Conservation (phyloP, 495 filamentous ascomycete genomes). For the Amniculicola lignicola region DNA sequence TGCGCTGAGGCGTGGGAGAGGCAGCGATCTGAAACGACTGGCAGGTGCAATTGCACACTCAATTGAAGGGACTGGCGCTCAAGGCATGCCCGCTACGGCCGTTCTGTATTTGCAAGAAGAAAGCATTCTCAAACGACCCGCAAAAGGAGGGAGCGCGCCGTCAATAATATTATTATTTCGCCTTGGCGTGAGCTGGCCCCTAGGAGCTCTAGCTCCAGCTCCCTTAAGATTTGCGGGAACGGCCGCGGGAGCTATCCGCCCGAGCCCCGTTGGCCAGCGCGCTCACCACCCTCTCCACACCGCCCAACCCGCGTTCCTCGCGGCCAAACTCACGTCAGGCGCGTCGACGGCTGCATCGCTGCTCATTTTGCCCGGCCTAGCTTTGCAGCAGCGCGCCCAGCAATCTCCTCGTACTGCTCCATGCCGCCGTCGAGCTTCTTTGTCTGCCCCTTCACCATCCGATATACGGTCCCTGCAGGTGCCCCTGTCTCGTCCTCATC, state of each 20-base stretch:
- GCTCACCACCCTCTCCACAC: background rate
- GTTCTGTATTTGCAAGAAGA: conserved; percentile 14
- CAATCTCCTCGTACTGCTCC: conserved; percentile 40
- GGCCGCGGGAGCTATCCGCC: background rate
- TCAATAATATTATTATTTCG: conserved; percentile 16
- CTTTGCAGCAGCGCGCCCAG: conserved; percentile 28
- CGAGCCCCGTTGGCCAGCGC: background rate
- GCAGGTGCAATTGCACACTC: conserved; percentile 4
- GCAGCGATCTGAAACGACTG: conserved; percentile 10
- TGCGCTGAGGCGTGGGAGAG: background rate
- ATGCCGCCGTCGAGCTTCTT: conserved; percentile 39
- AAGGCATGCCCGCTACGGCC: conserved; percentile 27
- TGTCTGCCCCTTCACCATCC: conserved; percentile 36
- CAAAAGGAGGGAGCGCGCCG: conserved; percentile 3
- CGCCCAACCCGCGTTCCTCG: too few species aligned
- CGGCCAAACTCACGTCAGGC: too few species aligned
- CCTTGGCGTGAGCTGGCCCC: conserved; percentile 13
- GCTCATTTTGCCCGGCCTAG: too few species aligned
- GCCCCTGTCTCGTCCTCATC: conserved; percentile 45
- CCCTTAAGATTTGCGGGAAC: background rate
- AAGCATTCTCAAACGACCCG: background rate
- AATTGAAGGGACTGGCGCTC: conserved; percentile 1
- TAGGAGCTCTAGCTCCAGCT: conserved; percentile 12
- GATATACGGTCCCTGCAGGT: conserved; percentile 34
- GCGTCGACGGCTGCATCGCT: too few species aligned